Percentiles rank a stretch among this genome's conserved stretches.
phyloP scores from a whole-genome alignment of 805 yeast genomes.

The Wickerhamiella siamensis region DNA sequence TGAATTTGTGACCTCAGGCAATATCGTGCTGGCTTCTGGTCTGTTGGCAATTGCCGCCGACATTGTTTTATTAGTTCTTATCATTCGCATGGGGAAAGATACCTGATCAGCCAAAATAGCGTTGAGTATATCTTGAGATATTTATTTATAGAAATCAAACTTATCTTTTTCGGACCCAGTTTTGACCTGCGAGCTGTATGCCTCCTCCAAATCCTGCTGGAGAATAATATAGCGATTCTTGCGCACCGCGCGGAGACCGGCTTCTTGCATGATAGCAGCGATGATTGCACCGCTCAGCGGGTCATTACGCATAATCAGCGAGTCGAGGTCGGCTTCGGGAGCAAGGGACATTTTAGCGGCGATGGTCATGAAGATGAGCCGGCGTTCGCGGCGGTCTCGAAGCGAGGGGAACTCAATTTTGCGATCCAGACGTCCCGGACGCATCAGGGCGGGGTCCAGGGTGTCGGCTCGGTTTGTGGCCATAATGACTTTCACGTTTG shows the following conservation, averaged over 20 bases:
- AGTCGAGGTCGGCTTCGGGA: conserved; percentile 93
- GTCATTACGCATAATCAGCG: conserved; percentile 87
- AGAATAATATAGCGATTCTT: conserved; percentile 93
- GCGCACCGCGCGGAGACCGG: conserved; percentile 96
- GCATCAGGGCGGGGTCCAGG: conserved; percentile 89
- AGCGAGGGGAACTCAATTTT: conserved; percentile 94
- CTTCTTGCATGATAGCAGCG: conserved; percentile 99
- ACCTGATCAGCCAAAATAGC: no score
- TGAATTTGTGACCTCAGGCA: conserved; percentile 48
- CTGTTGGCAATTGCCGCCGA: conserved; percentile 38
- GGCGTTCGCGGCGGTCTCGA: conserved; percentile 94
- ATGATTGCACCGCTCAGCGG: conserved; percentile 91
- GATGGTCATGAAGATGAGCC: conserved; percentile 87
- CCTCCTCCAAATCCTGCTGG: conserved; percentile 94
- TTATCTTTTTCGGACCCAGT: conserved; percentile 90
- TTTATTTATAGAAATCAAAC: conserved; percentile 86
- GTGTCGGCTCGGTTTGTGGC: conserved; percentile 99
- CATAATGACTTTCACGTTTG: conserved; percentile 96
- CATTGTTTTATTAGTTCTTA: conserved; percentile 35
- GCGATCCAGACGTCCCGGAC: conserved; percentile 97
- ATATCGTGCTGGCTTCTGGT: conserved; percentile 39
- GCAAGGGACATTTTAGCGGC: conserved; percentile 97
- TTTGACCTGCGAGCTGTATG: conserved; percentile 92
- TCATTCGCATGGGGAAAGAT: conserved; percentile 29
- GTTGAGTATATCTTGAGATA: no score